Evolutionary conservation across 805 yeast species (phyloP), one percentile per base, ranked within the genome.

Genomic region (Kuraishia hungarica): DNA sequence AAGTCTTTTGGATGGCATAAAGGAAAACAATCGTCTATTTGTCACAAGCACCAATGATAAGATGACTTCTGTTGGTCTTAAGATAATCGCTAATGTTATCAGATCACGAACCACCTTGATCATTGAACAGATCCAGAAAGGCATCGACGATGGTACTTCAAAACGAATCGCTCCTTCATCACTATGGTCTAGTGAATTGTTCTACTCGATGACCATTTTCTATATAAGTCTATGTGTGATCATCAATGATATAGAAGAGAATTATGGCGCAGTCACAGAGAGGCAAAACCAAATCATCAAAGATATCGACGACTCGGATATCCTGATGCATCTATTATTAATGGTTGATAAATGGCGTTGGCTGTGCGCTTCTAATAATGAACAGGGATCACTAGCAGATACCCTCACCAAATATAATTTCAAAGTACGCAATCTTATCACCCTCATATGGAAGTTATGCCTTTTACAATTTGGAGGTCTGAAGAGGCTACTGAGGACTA

Each of bases 311-410:
- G 61, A 72, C 2, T 53, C 67, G 0, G 72, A 78, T 28, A 19
- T 88, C 1, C 58, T 88, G 46, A 57, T 72, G 1, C 65, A 65
- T 17, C 58, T 88, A 6, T 68, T 82, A 1, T 67, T 71, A 47
- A 75, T 79, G 52, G 74, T 87, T 8, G 92, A 86, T 58, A 71
- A 76, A 50, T 86, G 93, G 89, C 78, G 88, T 60, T 83, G 88
- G 85, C 47, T 69, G 22, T 62, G 67, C 0, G 55, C 59, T 22
- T 68, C 64, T 49, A 39, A 61, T 2, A 62, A n/a, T 57, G 55
- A 19, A 43, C 51, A 19, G 51, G 29, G 19, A 1, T 26, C 28
- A 17, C 57, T 22, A 20, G 29, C 62, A 53, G 59, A 68, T 54
- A 71, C 72, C 13, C 48, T 54, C 39, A n/a, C 15, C 15, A 62